A percentile compares a stretch with the other conserved stretches of the same genome.
Conservation (phyloP, 2,329 filamentous ascomycete genomes). For the Cladophialophora chaetospira region DNA sequence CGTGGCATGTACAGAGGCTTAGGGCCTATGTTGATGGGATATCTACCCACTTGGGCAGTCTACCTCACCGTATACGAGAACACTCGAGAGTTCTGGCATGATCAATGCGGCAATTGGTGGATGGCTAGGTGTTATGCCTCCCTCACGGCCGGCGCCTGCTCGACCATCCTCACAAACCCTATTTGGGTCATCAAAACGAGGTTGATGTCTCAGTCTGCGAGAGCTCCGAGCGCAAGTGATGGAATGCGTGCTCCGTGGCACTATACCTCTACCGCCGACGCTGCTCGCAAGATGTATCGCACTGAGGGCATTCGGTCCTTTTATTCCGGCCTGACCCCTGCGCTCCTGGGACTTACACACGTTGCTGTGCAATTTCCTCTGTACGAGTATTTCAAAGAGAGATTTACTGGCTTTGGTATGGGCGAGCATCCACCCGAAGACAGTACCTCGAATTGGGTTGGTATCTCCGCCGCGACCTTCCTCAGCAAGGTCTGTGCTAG, state of each 20-base stretch:
- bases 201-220: conserved; percentile 84
- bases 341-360: conserved; percentile 86
- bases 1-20: conserved; percentile 90
- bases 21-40: conserved; percentile 91
- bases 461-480: conserved; percentile 84
- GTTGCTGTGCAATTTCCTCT: conserved; percentile 96
- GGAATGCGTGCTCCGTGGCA: conserved; percentile 68
- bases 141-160: conserved; percentile 85
- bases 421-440: conserved; percentile 64
- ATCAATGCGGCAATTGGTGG: conserved; percentile 71
- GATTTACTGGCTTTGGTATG: conserved; percentile 87
- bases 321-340: conserved; percentile 91
- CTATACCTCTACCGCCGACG: conserved; percentile 86
- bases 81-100: conserved; percentile 69
- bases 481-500: conserved; percentile 93
- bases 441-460: conserved; percentile 70
- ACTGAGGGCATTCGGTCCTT: conserved; percentile 87
- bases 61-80: conserved; percentile 97
- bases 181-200: conserved; percentile 99
- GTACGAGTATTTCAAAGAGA: conserved; percentile 89
- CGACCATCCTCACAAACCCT: conserved; percentile 91
- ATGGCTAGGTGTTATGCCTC: conserved; percentile 85
- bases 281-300: conserved; percentile 92
- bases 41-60: conserved; percentile 96
- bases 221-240: conserved; percentile 55